A percentile compares a stretch with the other conserved stretches of the same genome.
These are phyloP conservation scores for Candida dajiaensis DNA, from an alignment of 805 yeast species.

Conservation along the genomic window DNA sequence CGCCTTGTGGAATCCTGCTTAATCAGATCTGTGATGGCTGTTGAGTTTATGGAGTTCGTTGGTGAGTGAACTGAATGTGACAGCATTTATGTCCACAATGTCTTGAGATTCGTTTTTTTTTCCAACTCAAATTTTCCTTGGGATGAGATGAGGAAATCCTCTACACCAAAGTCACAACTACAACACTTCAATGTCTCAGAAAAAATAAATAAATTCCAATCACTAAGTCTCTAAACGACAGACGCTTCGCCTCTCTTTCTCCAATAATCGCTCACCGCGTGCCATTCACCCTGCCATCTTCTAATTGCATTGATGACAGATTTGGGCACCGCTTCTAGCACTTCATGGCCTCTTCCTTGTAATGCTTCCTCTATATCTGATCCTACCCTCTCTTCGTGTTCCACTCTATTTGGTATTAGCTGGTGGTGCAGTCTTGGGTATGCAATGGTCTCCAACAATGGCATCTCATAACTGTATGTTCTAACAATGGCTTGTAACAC, in stretches of 20 bases:
- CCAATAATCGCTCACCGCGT: slow-evolving; percentile 89
- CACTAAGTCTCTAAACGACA: slow-evolving; percentile 22
- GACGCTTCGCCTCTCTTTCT: slow-evolving; percentile 73
- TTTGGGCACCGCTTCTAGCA: slow-evolving; percentile 37
- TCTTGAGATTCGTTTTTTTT: no score
- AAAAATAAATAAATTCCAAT: no score
- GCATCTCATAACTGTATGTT: slow-evolving; percentile 48
- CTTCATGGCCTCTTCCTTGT: slow-evolving; percentile 42
- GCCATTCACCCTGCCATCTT: slow-evolving; percentile 31
- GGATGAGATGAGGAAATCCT: not conserved
- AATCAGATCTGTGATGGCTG: no score
- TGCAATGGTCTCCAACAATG: slow-evolving; percentile 63
- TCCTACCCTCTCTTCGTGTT: slow-evolving; percentile 53
- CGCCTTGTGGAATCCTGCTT: not conserved
- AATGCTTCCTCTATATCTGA: slow-evolving; percentile 33
- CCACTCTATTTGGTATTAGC: slow-evolving; percentile 63
- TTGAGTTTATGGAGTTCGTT: no score
- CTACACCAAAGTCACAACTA: no score
- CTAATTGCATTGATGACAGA: slow-evolving; percentile 56
- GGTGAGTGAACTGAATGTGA: no score
- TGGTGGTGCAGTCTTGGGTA: slow-evolving; percentile 89
- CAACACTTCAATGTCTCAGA: no score
- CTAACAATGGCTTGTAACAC: slow-evolving; percentile 77
- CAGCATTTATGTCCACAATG: no score
- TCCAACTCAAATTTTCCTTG: no score